Evolutionary conservation across 208 protist genomes (phyloP).

Genomic region (Leishmania braziliensis): DNA sequence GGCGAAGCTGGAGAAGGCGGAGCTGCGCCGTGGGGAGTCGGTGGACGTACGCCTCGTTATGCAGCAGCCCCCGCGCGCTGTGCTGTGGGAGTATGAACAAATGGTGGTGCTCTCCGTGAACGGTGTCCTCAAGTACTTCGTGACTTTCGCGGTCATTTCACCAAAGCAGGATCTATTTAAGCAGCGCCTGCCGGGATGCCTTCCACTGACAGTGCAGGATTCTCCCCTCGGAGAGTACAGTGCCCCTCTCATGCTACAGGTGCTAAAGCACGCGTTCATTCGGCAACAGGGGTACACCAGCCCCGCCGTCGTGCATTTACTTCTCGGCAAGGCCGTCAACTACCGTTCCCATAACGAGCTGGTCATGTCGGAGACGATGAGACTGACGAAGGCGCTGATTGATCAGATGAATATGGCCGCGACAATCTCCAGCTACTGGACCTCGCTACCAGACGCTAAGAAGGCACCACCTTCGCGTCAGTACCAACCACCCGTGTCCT

Average conservation of each 20-base stretch:
- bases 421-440: slow-evolving; percentile 66
- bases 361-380: slow-evolving; percentile 63
- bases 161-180: slow-evolving; percentile 61
- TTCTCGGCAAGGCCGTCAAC: slow-evolving; percentile 60
- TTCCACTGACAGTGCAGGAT: slow-evolving; percentile 62
- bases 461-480: slow-evolving; percentile 33
- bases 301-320: slow-evolving; percentile 49
- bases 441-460: slow-evolving; percentile 44
- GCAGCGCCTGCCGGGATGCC: slow-evolving; percentile 63
- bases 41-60: slow-evolving; percentile 59
- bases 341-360: slow-evolving; percentile 67
- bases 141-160: slow-evolving; percentile 71
- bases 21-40: slow-evolving; percentile 61
- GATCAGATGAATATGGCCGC: slow-evolving; percentile 61
- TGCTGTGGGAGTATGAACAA: slow-evolving; percentile 71
- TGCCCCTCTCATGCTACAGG: slow-evolving; percentile 79
- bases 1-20: slow-evolving; percentile 44
- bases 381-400: slow-evolving; percentile 51
- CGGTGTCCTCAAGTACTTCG: slow-evolving; percentile 67
- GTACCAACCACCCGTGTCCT: slow-evolving; percentile 52
- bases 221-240: slow-evolving; percentile 76
- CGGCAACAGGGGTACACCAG: slow-evolving; percentile 69
- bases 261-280: slow-evolving; percentile 83
- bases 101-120: slow-evolving; percentile 73
- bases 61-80: slow-evolving; percentile 38